These are phyloP conservation scores for Sergeia podlipaevii DNA, from an alignment of 208 protist genomes.

Conservation along the genomic window DNA sequence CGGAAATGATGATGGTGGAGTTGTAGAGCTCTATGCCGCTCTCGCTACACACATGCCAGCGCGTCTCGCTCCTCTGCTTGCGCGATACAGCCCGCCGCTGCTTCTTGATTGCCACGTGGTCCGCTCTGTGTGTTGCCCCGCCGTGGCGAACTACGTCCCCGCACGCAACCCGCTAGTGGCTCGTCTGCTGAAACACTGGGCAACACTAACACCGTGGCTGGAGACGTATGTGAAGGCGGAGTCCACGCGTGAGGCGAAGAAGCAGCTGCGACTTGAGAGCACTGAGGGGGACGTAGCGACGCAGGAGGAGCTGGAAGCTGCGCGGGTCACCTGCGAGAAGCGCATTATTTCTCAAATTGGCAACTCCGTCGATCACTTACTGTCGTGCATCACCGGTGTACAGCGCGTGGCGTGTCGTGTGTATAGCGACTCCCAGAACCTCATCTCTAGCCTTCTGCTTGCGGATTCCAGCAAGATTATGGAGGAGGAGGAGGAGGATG, in stretches of 20 bases:
- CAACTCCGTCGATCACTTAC: conserved; percentile 52
- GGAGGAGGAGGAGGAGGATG: conserved; percentile 2
- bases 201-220: conserved; percentile 40
- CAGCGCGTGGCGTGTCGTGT: conserved; percentile 26
- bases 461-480: background rate
- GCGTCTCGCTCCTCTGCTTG: conserved; percentile 40
- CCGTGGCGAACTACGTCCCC: conserved; percentile 22
- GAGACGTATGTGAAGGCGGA: conserved; percentile 22
- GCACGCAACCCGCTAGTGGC: conserved; percentile 33
- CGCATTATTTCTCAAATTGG: conserved; percentile 56
- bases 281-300: background rate
- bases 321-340: conserved; percentile 15
- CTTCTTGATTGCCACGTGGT: conserved; percentile 43
- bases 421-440: conserved; percentile 13
- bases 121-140: conserved; percentile 18
- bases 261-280: background rate
- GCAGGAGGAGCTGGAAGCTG: background rate
- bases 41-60: conserved; percentile 16
- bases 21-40: conserved; percentile 35
- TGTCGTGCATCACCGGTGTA: conserved; percentile 33
- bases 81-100: conserved; percentile 54
- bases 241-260: conserved; percentile 4
- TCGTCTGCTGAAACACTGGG: conserved; percentile 52
- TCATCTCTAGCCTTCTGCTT: background rate
- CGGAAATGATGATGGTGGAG: conserved; percentile 27